phyloP scores from a whole-genome alignment of 2,329 filamentous ascomycete genomes.

The Septoria linicola region DNA sequence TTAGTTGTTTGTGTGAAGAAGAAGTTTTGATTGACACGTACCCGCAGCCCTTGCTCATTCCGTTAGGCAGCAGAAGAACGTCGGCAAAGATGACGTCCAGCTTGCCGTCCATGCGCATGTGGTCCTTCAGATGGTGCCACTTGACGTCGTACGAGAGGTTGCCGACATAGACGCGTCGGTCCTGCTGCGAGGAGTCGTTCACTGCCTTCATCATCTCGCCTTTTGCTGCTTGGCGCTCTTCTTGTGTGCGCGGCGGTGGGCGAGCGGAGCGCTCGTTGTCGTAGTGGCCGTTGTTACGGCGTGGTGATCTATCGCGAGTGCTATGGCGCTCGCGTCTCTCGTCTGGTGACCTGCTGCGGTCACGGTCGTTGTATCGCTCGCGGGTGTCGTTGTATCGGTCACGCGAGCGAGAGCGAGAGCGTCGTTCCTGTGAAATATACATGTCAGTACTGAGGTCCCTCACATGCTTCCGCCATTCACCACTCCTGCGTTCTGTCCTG shows the following conservation, averaged over 20 bases:
- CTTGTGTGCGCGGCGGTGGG: conserved; percentile 62
- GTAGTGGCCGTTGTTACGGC: conserved; percentile 70
- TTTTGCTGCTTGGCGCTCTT: conserved; percentile 79
- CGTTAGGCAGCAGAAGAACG: conserved; percentile 98
- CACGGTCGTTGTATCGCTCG: conserved; percentile 18
- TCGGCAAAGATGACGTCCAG: conserved; percentile 95
- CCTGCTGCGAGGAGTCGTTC: conserved; percentile 92
- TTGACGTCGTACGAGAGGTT: conserved; percentile 99
- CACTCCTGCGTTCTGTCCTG: conserved; percentile 7
- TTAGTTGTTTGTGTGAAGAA: background rate
- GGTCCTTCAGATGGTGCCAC: conserved; percentile 99
- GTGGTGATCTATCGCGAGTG: conserved; percentile 61
- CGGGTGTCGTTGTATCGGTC: conserved; percentile 26
- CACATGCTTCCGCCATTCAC: background rate
- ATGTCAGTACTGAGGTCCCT: background rate
- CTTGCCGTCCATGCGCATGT: conserved; percentile 95
- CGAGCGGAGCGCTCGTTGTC: conserved; percentile 51
- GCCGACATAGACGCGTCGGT: conserved; percentile 98
- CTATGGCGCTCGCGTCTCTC: conserved; percentile 42
- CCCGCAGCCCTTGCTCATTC: conserved; percentile 99
- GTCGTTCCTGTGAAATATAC: conserved; percentile 8
- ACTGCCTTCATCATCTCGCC: conserved; percentile 96
- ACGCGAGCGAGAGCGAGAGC: conserved; percentile 13
- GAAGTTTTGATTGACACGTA: conserved; percentile 55
- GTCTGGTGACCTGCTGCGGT: conserved; percentile 27